Evolutionary conservation across 2,329 filamentous ascomycete species (phyloP), one percentile per base, ranked within the genome.

Genomic region (Pseudocercospora musae): DNA sequence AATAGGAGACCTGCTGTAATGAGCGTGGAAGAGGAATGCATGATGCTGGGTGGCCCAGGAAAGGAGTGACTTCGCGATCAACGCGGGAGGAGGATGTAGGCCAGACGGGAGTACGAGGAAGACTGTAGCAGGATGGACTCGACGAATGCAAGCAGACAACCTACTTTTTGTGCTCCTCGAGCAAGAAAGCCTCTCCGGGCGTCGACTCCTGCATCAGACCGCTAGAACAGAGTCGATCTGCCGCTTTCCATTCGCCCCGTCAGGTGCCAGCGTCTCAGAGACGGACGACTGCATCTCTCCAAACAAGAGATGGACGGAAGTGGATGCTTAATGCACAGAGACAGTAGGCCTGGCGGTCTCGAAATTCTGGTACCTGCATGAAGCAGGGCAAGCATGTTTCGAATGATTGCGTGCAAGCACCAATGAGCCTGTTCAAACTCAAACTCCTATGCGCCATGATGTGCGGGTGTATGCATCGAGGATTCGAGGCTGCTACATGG

Each of bases 1-100:
- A 71, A 29, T 20, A 61, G 60, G 50, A 69, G 48, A 42, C 49
- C 23, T 11, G 4, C 42, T 2, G 63, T 59, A 64, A 69, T 11
- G 29, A 58, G 15, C 10, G n/a, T 50, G 21, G 57, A n/a, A 18
- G 27, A 52, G 50, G 23, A n/a, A n/a, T 31, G 44, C 40, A 52
- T 52, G 9, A 11, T 50, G 37, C 21, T 57, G 10, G 60, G 69
- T 50, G 25, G 65, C 67, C 13, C 44, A 31, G 29, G 5, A 49
- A 58, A 58, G 21, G 56, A 58, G 29, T 29, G 56, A 58, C 42
- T 52, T 13, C 15, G 57, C 57, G 57, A 50, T 58, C 57, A 58
- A 58, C 55, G 57, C 57, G 25, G 23, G 7, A 6, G n/a, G 21
- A 48, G 10, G 27, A 25, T n/a, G 23, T 9, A 13, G 21, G 8